Evolutionary conservation across 805 yeast species (phyloP), one percentile per base, ranked within the genome.

Genomic region (Yamadazyma akitaensis): DNA sequence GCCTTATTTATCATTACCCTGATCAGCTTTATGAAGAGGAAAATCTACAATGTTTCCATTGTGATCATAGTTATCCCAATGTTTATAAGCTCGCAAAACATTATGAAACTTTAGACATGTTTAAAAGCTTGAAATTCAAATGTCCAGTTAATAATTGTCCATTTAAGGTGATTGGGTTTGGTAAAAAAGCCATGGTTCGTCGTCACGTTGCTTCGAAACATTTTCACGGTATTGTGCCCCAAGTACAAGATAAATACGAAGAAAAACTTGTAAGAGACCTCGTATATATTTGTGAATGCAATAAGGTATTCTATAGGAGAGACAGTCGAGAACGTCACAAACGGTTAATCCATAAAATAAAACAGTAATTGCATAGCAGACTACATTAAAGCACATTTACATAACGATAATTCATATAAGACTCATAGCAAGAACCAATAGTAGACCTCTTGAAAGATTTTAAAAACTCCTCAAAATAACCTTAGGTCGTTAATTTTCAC

Each of bases 81-180:
- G 35, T 48, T 5, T 17, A 34, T 37, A 51, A 56, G 7, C 51
- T 63, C 25, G 55, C 58, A 1, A 38, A 46, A 2, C 68, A 62
- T 43, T 54, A 53, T 40, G 63, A 62, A 25, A 39, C 50, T 21
- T 43, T 47, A 32, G 48, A 54, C 31, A 35, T 59, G 9, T 49
- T 49, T 18, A 49, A 57, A n/a, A 10, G 44, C 10, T 54, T 48
- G n/a, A 52, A 46, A 26, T 52, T 47, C 42, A 51, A 53, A 19
- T 67, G 72, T 49, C 69, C 69, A 1, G 58, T 63, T 1, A 43
- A 49, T 12, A 51, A 53, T 13, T 67, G 72, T 40, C 68, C 70
- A 2, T 61, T 63, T 56, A 51, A 53, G 35, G 42, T 61, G 2
- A 57, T 67, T 35, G 71, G 70, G 1, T 60, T 59, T 37, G 56